Conservation (phyloP, 306 rosid genomes). For the Rosa persica region DNA sequence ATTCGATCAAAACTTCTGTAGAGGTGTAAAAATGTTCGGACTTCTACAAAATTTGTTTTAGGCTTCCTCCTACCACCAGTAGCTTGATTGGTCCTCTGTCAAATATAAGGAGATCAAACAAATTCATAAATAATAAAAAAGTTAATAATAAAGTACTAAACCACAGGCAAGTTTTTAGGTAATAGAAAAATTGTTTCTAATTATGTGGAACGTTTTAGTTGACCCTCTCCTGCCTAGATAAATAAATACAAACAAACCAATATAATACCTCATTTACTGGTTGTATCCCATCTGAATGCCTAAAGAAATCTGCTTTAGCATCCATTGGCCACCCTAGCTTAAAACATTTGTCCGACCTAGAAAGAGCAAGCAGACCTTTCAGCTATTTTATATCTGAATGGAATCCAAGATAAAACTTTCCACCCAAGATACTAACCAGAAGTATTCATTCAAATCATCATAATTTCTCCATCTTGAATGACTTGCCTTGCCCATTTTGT, state of each 20-base stretch:
- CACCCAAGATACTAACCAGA: constrained; percentile 58
- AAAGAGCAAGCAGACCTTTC: constrained; percentile 21
- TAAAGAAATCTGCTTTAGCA: constrained; percentile 63
- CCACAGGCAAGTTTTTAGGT: not conserved
- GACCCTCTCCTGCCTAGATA: not conserved
- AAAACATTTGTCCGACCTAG: constrained; percentile 82
- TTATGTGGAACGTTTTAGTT: not conserved
- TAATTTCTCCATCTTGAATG: constrained; percentile 98
- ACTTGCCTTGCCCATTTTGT: constrained; percentile 82
- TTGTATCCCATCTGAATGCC: constrained; percentile 57
- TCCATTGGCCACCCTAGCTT: constrained; percentile 84
- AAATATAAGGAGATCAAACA: constrained; percentile 31
- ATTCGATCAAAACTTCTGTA: constrained; percentile 96
- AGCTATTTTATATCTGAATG: constrained; percentile 18
- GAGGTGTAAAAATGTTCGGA: constrained; percentile 85
- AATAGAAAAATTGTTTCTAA: not conserved
- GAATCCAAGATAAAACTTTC: constrained; percentile 1
- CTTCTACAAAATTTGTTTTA: constrained; percentile 94
- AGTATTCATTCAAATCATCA: constrained; percentile 95
- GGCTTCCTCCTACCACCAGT: constrained; percentile 71
- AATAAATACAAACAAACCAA: constrained; percentile 17
- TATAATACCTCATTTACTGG: constrained; percentile 48
- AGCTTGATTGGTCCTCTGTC: constrained; percentile 58
- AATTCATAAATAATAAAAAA: not conserved
- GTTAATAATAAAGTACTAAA: not conserved